Evolutionary conservation across 2,329 filamentous ascomycete genomes (phyloP).

Genomic region (Plenodomus tracheiphilus): DNA sequence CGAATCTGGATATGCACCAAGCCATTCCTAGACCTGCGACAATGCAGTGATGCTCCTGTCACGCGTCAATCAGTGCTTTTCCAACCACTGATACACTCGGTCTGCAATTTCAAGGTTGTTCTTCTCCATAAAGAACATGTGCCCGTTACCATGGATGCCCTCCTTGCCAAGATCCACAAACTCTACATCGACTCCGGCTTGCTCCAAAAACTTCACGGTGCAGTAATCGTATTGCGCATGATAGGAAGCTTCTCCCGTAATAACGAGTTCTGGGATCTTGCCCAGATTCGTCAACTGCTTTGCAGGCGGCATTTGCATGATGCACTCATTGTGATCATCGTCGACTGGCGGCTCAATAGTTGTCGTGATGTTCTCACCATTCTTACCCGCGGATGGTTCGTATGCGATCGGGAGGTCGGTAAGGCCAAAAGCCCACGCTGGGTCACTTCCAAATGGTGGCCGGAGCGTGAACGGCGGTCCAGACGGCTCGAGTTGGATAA

Average conservation of each 20-base stretch:
- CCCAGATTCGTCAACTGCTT: constrained; percentile 20
- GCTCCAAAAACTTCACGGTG: constrained; percentile 28
- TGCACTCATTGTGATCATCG: constrained; percentile 16
- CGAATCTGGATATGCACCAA: too few species aligned
- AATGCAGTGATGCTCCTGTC: too few species aligned
- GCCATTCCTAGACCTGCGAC: too few species aligned
- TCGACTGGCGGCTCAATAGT: constrained; percentile 13
- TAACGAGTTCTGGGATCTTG: constrained; percentile 34
- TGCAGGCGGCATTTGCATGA: constrained; percentile 20
- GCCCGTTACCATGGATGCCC: constrained; percentile 58
- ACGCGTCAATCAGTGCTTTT: too few species aligned
- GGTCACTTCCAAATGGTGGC: constrained; percentile 16
- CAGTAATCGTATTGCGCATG: constrained; percentile 42
- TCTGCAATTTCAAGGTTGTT: constrained; percentile 56
- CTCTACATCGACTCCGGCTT: constrained; percentile 52
- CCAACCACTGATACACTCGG: too few species aligned
- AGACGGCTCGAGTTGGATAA: constrained; percentile 27
- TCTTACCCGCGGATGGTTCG: constrained; percentile 15
- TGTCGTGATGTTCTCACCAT: constrained; percentile 19
- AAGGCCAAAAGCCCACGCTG: constrained; percentile 22
- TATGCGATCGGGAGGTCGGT: constrained; percentile 21
- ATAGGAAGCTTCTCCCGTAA: constrained; percentile 36
- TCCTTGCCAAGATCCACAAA: constrained; percentile 51
- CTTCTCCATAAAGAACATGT: constrained; percentile 59
- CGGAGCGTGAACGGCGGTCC: constrained; percentile 17